phyloP scores from a whole-genome alignment of 345 rosid genomes.

The Carallia pectinifolia region DNA sequence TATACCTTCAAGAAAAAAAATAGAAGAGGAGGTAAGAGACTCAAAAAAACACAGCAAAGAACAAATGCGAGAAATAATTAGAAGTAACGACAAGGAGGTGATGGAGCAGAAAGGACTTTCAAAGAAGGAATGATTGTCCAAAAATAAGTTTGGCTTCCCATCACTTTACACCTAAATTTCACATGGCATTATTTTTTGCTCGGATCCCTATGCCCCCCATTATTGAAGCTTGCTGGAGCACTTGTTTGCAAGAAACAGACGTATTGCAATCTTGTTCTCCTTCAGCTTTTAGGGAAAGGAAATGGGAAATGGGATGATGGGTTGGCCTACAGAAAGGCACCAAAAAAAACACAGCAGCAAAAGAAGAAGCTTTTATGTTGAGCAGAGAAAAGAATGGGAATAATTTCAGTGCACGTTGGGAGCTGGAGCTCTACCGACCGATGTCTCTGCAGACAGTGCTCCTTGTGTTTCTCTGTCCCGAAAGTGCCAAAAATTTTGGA shows the following conservation, averaged over 20 bases:
- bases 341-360: background rate
- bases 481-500: background rate
- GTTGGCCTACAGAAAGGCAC: conserved; percentile 21
- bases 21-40: background rate
- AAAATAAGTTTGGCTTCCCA: conserved; percentile 27
- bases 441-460: conserved; percentile 7
- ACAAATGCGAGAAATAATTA: no score
- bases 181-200: conserved; percentile 31
- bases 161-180: conserved; percentile 26
- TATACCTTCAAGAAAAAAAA: background rate
- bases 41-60: no score
- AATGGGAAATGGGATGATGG: conserved; percentile 31
- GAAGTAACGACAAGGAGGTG: conserved; percentile 13
- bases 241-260: conserved; percentile 5
- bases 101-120: conserved; percentile 10
- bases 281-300: background rate
- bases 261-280: background rate
- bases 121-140: conserved; percentile 20
- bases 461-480: conserved; percentile 20
- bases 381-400: background rate
- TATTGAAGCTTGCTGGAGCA: conserved; percentile 16
- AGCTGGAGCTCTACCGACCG: conserved; percentile 17
- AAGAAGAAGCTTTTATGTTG: background rate
- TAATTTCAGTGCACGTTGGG: conserved; percentile 22
- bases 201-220: conserved; percentile 20